These are phyloP conservation scores for Symbiodinium pilosum DNA, from an alignment of 73 alveolate species.

Conservation along the genomic window DNA sequence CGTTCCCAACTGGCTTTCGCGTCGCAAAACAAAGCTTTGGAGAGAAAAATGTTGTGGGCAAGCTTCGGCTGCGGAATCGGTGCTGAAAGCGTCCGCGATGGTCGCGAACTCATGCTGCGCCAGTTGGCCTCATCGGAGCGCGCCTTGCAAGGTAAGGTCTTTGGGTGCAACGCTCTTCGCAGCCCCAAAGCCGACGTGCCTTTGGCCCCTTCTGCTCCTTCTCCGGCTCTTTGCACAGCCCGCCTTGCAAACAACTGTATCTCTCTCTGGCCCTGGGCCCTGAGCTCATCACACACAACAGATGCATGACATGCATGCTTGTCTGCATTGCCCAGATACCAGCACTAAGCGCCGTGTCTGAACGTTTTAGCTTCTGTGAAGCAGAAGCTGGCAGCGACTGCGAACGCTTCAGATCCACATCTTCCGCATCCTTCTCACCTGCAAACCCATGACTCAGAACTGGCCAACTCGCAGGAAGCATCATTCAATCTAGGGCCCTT, in stretches of 20 bases:
- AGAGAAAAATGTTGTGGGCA: not conserved
- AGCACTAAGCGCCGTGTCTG: not conserved
- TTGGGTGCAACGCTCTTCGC: too few relatives aligned
- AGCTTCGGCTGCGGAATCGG: constrained; percentile 11
- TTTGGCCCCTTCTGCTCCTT: not conserved
- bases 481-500: too few relatives aligned
- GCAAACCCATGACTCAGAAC: too few relatives aligned
- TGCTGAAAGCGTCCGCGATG: constrained; percentile 48
- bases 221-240: not conserved
- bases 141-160: not conserved
- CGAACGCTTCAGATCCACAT: constrained; percentile 43
- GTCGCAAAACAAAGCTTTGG: not conserved
- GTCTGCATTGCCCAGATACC: not conserved
- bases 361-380: constrained; percentile 26
- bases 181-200: not conserved
- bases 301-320: too few relatives aligned
- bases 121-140: constrained; percentile 65
- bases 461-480: too few relatives aligned
- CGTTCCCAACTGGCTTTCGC: not conserved
- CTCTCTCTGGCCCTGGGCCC: not conserved
- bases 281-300: not conserved
- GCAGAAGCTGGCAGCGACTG: constrained; percentile 54
- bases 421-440: constrained; percentile 9
- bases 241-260: not conserved
- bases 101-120: constrained; percentile 65